Percentiles rank a stretch among this genome's conserved stretches.
Conservation (phyloP, 768 basidiomycete species). For the Porpolomopsis calyptriformis region DNA sequence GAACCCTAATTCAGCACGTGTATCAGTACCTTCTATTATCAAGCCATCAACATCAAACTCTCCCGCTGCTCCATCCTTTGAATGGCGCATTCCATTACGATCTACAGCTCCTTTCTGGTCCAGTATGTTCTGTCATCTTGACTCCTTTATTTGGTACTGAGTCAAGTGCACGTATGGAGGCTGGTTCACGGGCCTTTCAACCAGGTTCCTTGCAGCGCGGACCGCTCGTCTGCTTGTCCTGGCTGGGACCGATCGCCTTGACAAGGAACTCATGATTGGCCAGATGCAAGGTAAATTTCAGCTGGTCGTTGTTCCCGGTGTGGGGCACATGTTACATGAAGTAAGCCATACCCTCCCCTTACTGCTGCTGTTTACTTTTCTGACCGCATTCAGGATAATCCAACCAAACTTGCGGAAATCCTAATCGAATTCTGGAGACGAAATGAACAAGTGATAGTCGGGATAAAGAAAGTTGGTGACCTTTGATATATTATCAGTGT, state of each 20-base stretch:
- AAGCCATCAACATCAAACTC: constrained; percentile 32
- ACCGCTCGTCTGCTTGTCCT: constrained; percentile 82
- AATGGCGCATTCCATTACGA: constrained; percentile 79
- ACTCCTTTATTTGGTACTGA: neutral
- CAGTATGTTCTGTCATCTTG: constrained; percentile 35
- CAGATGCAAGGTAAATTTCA: constrained; percentile 98
- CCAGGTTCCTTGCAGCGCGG: constrained; percentile 63
- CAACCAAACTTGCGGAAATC: constrained; percentile 65
- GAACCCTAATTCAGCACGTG: constrained; percentile 69
- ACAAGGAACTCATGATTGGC: constrained; percentile 89
- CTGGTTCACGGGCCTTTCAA: constrained; percentile 83
- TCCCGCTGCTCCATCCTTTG: constrained; percentile 31
- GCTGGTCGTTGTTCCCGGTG: constrained; percentile 73
- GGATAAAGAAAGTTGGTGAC: constrained; percentile 51
- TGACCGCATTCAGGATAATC: constrained; percentile 61
- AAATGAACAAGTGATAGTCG: constrained; percentile 62
- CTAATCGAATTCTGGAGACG: constrained; percentile 85
- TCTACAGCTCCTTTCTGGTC: constrained; percentile 86
- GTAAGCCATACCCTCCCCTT: constrained; percentile 30
- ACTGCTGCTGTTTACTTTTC: neutral
- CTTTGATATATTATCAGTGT: constrained; percentile 16
- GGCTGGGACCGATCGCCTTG: constrained; percentile 87
- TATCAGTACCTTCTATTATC: constrained; percentile 81
- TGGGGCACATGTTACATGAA: constrained; percentile 94
- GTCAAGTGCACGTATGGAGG: constrained; percentile 33